Base-by-base conservation (phyloP, 441 rosid species). In the Populus hybrid region DNA sequence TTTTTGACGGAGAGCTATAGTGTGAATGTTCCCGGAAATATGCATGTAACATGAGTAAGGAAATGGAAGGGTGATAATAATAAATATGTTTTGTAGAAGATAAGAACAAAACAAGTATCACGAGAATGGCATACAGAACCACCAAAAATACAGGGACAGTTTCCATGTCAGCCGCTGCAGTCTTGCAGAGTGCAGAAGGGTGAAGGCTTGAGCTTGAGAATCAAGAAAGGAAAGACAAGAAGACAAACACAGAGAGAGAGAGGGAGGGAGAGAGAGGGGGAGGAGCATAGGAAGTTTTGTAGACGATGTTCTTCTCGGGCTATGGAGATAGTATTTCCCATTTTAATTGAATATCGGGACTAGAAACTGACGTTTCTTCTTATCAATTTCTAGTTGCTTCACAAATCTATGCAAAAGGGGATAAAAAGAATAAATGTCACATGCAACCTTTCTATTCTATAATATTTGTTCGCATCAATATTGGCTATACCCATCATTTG, bases 141-240 rank as follows among this genome's bases (percentile, higher is more conserved):
- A 69, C 76, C 54, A 77, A 76, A 79, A 36, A 64, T 32, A 75
- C 73, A 67, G 75, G 63, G 68, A 78, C 87, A 84, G 81, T 82
- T 65, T 78, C 88, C 88, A 77, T 85, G 91, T 88, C 88, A 86
- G 88, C 83, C 87, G 82, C 88, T 87, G 90, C 85, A 76, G 77
- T 67, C 78, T 69, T 77, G 83, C 81, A 73, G 80, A 77, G 63
- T 67, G 63, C 86, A 81, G 85, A 69, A 73, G 76, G 70, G 66
- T 9, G 21, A 65, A 65, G 46, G 46, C 66, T 67, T 72, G 83
- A 69, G 77, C 78, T 34, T 83, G 77, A 64, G 50, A 77, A 57
- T 70, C 32, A 78, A 69, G 26, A 70, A 61, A 67, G 24, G 54
- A 21, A 72, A 69, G 54, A 40, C 7, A 68, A 8, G 10, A 42